Conservation (phyloP, 371 early-diverging fungal genomes). For the Parasitella parasitica region DNA sequence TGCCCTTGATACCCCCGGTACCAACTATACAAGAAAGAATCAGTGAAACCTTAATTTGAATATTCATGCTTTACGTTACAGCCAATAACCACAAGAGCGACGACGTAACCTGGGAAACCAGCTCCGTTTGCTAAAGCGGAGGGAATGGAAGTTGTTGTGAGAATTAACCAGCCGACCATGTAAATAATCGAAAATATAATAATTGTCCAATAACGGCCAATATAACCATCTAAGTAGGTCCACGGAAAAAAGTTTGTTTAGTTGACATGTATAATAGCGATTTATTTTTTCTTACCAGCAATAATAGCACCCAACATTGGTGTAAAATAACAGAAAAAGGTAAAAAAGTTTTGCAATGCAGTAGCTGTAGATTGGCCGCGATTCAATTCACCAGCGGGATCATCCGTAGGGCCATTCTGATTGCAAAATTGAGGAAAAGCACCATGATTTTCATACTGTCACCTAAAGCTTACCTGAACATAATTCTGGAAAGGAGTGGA, state of each 20-base stretch:
- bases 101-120: constrained; percentile 63
- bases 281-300: constrained; percentile 79
- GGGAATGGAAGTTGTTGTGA: constrained; percentile 60
- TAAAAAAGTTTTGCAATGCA: constrained; percentile 69
- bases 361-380: constrained; percentile 59
- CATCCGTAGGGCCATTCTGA: constrained; percentile 23
- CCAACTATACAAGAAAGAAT: no score
- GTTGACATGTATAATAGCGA: no score
- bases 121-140: constrained; percentile 46
- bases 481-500: constrained; percentile 67
- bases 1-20: constrained; percentile 87
- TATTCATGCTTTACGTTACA: no score
- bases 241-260: not conserved
- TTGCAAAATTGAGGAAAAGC: no score
- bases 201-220: constrained; percentile 83
- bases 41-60: no score
- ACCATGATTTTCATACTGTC: not conserved
- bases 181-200: constrained; percentile 66
- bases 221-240: constrained; percentile 27
- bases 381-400: constrained; percentile 31
- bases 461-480: constrained; percentile 30
- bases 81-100: constrained; percentile 53
- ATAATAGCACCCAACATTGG: constrained; percentile 77
- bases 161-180: constrained; percentile 58
- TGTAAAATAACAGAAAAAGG: constrained; percentile 75